Percentiles rank a stretch among this genome's conserved stretches.
Conservation (phyloP, 1,284 basidiomycete species). For the Papiliotrema nemorosa region DNA sequence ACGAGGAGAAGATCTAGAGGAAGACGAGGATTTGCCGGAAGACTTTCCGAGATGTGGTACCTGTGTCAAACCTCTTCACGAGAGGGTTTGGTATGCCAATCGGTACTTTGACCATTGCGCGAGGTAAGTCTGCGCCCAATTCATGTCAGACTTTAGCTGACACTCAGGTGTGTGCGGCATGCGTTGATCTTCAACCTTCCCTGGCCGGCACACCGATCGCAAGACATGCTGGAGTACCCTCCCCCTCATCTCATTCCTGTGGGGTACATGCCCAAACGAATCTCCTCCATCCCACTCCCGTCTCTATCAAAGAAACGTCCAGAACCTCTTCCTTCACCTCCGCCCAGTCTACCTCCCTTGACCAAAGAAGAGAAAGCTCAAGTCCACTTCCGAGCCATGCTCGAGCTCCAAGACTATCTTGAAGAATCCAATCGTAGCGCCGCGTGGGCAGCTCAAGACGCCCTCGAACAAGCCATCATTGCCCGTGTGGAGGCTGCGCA, state of each 20-base stretch:
- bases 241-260: constrained; percentile 31
- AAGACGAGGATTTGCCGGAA: constrained; percentile 19
- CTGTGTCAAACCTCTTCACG: constrained; percentile 32
- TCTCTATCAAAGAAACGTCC: constrained; percentile 30
- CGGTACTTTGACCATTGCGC: constrained; percentile 38
- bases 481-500: constrained; percentile 12
- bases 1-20: not conserved
- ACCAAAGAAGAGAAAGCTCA: constrained; percentile 17
- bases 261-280: constrained; percentile 27
- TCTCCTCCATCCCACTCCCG: constrained; percentile 32
- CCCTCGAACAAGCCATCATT: constrained; percentile 8
- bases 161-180: constrained; percentile 40
- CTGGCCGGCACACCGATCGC: constrained; percentile 35
- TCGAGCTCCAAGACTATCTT: constrained; percentile 24
- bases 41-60: constrained; percentile 38
- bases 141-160: constrained; percentile 1
- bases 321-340: constrained; percentile 10
- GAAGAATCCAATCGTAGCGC: constrained; percentile 23
- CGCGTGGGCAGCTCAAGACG: constrained; percentile 25
- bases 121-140: constrained; percentile 15
- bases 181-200: constrained; percentile 40
- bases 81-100: constrained; percentile 37
- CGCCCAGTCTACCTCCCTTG: constrained; percentile 3
- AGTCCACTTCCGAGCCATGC: constrained; percentile 14
- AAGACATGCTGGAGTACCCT: constrained; percentile 34